Conservation (phyloP, 805 yeast species). For the Ogataea corticis region DNA sequence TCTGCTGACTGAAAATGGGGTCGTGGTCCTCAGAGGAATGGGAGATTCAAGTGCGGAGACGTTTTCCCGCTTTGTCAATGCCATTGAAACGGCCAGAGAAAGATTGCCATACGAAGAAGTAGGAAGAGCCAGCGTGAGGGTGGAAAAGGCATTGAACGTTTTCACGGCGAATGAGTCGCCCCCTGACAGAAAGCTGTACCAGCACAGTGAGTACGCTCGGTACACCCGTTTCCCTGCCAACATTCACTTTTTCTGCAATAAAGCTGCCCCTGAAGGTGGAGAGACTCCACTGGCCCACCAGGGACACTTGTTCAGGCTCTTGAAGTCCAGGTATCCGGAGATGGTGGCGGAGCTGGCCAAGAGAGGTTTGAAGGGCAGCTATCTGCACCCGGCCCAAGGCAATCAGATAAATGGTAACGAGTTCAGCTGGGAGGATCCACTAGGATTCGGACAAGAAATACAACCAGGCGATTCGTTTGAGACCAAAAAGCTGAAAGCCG, state of each 20-base stretch:
- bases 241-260: conserved; percentile 24
- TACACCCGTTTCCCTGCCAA: conserved; percentile 30
- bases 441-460: not conserved
- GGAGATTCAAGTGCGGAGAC: conserved; percentile 22
- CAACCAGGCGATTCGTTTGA: conserved; percentile 23
- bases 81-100: conserved; percentile 25
- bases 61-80: conserved; percentile 21
- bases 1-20: conserved; percentile 21
- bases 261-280: conserved; percentile 30
- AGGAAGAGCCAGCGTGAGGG: conserved; percentile 31
- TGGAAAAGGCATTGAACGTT: conserved; percentile 23
- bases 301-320: conserved; percentile 27
- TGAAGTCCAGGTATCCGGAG: conserved; percentile 22
- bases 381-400: conserved; percentile 1
- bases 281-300: conserved; percentile 36
- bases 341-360: conserved; percentile 20
- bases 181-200: conserved; percentile 21
- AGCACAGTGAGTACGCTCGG: conserved; percentile 26
- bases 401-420: not conserved
- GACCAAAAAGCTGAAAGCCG: conserved; percentile 30
- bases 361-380: conserved; percentile 29
- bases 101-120: conserved; percentile 28
- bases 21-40: conserved; percentile 28
- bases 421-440: conserved; percentile 4
- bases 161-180: conserved; percentile 36